Base-by-base conservation (phyloP, 2,329 filamentous ascomycete genomes). In the Arachnomyces sp. region DNA sequence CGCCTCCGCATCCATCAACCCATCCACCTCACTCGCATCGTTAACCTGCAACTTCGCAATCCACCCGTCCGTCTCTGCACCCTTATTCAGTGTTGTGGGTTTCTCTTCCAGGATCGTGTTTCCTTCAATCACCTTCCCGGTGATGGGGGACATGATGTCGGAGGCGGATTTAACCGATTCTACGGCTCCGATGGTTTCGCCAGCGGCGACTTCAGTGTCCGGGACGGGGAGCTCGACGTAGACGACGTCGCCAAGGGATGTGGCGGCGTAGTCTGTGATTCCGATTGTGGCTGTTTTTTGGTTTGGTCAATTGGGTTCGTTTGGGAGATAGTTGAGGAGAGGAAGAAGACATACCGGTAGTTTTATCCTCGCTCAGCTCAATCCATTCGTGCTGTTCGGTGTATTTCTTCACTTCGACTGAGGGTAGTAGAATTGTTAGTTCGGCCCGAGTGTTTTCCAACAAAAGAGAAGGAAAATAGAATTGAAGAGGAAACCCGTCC, bases 311-410 rank as follows among this genome's bases (percentile, higher is more conserved):
- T n/a, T n/a, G 36, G 25, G 32, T 40, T 39, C 32, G 41, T 38
- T 44, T 39, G 25, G 33, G 34, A 13, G 30, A 38, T 15, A 33
- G 30, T 21, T 34, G 34, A 33, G 33, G 42, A 36, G 44, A 8
- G 18, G 16, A 33, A 34, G 35, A 38, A 75, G 21, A 39, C 12
- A 16, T 78, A 72, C 86, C 89, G 36, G 82, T 83, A 66, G 85
- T 90, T 62, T 83, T 80, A 67, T 93, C 85, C 38, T 78, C 79
- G 42, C 81, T 82, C 45, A 95, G 71, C 67, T 95, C 88, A 62
- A 98, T 81, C 92, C 92, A 98, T 73, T 98, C 92, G 74, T 98
- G 92, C 61, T 95, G 90, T 64, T 89, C 84, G 50, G 92, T 95
- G 74, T 94, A 98, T 64, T 82, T 86, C 70, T 92, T 90, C 39